These are phyloP conservation scores for Pisolithus thermaeus DNA, from an alignment of 1,284 basidiomycete genomes.

Conservation along the genomic window DNA sequence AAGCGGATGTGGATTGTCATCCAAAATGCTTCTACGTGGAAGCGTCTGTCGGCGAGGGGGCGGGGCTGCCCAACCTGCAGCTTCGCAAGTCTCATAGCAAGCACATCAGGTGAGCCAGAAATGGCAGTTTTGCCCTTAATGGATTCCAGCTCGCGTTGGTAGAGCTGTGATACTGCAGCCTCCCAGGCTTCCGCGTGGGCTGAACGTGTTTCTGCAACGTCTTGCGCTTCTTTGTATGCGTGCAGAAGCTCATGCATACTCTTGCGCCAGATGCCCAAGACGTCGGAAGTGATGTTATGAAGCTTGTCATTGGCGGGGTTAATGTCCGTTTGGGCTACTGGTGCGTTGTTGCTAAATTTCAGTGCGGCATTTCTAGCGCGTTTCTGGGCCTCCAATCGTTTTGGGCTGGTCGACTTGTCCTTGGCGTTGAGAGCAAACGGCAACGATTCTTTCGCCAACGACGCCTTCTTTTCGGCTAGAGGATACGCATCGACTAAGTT, in stretches of 20 bases:
- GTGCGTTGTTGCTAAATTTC: conserved; percentile 6
- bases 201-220: conserved; percentile 33
- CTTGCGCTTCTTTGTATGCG: conserved; percentile 31
- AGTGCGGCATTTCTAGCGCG: conserved; percentile 9
- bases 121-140: conserved; percentile 16
- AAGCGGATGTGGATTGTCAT: conserved; percentile 39
- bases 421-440: conserved; percentile 18
- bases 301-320: neutral
- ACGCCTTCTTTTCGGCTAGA: conserved; percentile 10
- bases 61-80: conserved; percentile 39
- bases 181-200: conserved; percentile 45
- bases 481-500: conserved; percentile 24
- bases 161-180: conserved; percentile 38
- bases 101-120: conserved; percentile 29
- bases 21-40: conserved; percentile 43
- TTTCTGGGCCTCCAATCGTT: conserved; percentile 4
- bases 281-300: conserved; percentile 17
- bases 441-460: conserved; percentile 7
- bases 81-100: conserved; percentile 38
- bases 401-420: conserved; percentile 11
- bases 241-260: conserved; percentile 25
- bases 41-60: conserved; percentile 42
- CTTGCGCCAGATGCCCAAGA: conserved; percentile 32
- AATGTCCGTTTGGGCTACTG: conserved; percentile 6
- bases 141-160: conserved; percentile 34